Base-by-base conservation (phyloP, 345 rosid species). In the Isatis tinctoria region DNA sequence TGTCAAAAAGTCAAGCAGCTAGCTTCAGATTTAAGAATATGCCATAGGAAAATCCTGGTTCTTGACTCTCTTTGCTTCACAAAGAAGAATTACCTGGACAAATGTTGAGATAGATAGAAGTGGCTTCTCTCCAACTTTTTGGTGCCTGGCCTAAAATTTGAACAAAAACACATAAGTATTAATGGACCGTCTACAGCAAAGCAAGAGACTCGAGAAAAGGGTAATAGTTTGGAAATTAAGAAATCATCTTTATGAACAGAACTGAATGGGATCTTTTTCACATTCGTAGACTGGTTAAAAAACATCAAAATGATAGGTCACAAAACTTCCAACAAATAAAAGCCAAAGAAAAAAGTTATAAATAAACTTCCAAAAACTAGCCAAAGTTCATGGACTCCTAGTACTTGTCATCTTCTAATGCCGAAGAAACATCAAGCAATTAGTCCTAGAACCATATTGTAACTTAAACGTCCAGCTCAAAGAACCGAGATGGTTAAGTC, bases 41-140 rank as follows among this genome's bases (percentile, higher is more conserved):
- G 40, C 33, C 67, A 22, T 7, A 60, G 40, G 30, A 49, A n/a
- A 37, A 24, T 40, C 57, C 37, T 57, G 26, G 52, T 22, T 48
- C 54, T 40, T 8, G 24, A 60, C 48, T 41, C 20, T 33, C 20
- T 28, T 27, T 16, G 26, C 22, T 51, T 17, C 12, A 43, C 56
- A 72, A 51, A 40, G 4, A 70, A 49, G 32, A 26, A 11, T 54
- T 82, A 95, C 97, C 93, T 92, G 97, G 65, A 82, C 72, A 80
- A 95, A 87, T 59, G 96, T 86, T 45, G 96, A 88, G 32, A 90
- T 17, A 43, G 99, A 88, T 53, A 95, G 90, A 74, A 88, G 90
- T 36, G 97, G 90, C 83, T 92, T 95, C 79, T 95, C 99, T 30
- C 99, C 97, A 75, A 90, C 87, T 70, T 95, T 92, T 58, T 95